phyloP scores from a whole-genome alignment of 768 basidiomycete species.

The Trametes cinnabarina region DNA sequence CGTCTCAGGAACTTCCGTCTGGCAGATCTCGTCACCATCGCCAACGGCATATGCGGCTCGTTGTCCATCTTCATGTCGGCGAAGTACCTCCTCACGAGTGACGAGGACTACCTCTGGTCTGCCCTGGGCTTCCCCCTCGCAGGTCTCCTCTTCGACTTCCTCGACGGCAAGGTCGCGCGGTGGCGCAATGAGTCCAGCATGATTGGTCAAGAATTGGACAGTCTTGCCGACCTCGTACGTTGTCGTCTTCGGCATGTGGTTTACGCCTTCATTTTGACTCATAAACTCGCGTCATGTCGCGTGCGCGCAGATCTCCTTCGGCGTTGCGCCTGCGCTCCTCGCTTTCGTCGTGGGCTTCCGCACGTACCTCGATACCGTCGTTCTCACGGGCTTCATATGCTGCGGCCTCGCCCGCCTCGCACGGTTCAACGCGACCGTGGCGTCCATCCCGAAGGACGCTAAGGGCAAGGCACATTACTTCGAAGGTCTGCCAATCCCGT shows the following conservation, averaged over 20 bases:
- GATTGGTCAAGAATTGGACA: conserved; percentile 97
- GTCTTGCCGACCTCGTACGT: conserved; percentile 89
- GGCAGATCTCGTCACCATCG: conserved; percentile 96
- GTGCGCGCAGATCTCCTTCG: conserved; percentile 82
- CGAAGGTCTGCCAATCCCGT: conserved; percentile 96
- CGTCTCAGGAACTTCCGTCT: conserved; percentile 86
- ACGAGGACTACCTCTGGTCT: conserved; percentile 77
- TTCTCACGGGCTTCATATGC: conserved; percentile 88
- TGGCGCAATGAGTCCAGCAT: conserved; percentile 96
- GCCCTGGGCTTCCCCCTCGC: conserved; percentile 88
- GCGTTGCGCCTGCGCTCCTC: conserved; percentile 92
- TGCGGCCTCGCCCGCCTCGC: conserved; percentile 95
- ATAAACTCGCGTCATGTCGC: background rate
- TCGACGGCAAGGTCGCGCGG: conserved; percentile 96
- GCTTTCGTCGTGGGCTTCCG: conserved; percentile 89
- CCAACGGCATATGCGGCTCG: conserved; percentile 98
- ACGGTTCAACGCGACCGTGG: conserved; percentile 98
- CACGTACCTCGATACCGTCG: conserved; percentile 86
- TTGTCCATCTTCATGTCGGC: conserved; percentile 94
- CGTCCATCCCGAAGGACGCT: conserved; percentile 82
- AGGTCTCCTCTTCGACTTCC: conserved; percentile 95
- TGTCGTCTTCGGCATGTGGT: conserved; percentile 9
- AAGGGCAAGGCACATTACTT: conserved; percentile 92
- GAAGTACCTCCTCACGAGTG: conserved; percentile 78
- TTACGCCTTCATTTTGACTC: background rate